Base-by-base conservation (phyloP, 345 rosid genomes). In the Eucalyptus erythrocorys region DNA sequence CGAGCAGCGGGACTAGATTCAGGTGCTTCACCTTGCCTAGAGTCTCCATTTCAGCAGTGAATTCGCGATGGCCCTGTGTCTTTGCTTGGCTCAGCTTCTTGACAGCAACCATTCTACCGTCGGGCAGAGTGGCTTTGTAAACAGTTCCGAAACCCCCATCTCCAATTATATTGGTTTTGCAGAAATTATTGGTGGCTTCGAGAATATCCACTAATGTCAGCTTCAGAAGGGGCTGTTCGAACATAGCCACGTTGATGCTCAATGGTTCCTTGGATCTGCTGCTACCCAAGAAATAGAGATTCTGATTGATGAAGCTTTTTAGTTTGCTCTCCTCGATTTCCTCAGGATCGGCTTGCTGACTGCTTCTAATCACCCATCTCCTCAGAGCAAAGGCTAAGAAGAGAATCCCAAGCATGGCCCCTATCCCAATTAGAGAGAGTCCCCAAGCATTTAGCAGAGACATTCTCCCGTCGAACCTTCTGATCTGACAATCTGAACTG, bases 101-200 rank as follows among this genome's bases (percentile, higher is more conserved):
- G 7, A 98, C 95, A 13, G 99, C 99, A n/a, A 98, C 99, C 21
- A 89, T 94, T 88, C 92, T 95, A 11, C 95, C 96, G 86, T 90
- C 90, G 0, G 92, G 93, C 71, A 97, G 90, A 53, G 90, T 90
- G 45, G 99, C 99, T 92, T 93, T 95, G 92, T 95, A 98, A 22
- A 98, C 99, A 0, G 99, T 97, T 55, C 99, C 99, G 7, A 96
- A 98, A 40, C 99, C 99, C 19, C 99, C 99, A 55, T 95, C 99
- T 55, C 99, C 99, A 3, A 97, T 97, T 71, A 98, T 93, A 90
- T 98, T 98, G 13, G 95, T 91, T 95, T 95, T 95, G 92, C 95
- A 93, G 92, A 96, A 98, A 87, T 94, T 92, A 91, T 93, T 91
- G 30, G 99, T 98, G 55, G 95, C 99, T 88, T 95, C 95, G 42